Evolutionary conservation across 2,329 filamentous ascomycete species (phyloP).

Genomic region (Nemania sp.): DNA sequence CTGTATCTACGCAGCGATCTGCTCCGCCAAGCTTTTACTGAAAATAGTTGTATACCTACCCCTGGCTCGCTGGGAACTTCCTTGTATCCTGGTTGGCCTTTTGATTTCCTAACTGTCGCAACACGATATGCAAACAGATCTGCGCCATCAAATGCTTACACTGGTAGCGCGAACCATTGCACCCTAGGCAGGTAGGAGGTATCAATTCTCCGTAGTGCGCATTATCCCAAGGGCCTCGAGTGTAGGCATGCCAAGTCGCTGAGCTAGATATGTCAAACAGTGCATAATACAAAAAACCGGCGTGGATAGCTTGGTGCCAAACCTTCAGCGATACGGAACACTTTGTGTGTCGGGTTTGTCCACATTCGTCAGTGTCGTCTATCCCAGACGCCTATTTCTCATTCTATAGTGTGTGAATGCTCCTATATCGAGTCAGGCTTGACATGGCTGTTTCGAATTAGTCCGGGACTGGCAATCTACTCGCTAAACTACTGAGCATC

Average conservation of each 20-base stretch:
- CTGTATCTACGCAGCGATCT: constrained; percentile 11
- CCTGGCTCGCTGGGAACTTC: constrained; percentile 7
- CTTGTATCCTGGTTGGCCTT: constrained; percentile 2
- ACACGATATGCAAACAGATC: not conserved
- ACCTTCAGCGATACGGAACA: constrained; percentile 49
- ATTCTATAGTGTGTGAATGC: constrained; percentile 10
- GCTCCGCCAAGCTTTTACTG: constrained; percentile 1
- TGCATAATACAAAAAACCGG: constrained; percentile 29
- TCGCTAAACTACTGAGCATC: constrained; percentile 8
- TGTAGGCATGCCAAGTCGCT: constrained; percentile 9
- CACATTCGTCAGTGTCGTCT: constrained; percentile 38
- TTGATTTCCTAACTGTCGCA: not conserved
- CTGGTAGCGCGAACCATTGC: constrained; percentile 3
- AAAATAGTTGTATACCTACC: constrained; percentile 1
- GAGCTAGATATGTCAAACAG: constrained; percentile 17
- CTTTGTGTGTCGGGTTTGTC: constrained; percentile 52
- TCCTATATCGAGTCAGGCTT: constrained; percentile 19
- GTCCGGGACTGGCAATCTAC: constrained; percentile 17
- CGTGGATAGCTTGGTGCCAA: constrained; percentile 28
- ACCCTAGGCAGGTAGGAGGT: not conserved
- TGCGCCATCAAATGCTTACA: constrained; percentile 6
- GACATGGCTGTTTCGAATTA: constrained; percentile 24
- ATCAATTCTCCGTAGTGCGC: not conserved
- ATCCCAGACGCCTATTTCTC: constrained; percentile 30
- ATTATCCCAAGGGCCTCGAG: not conserved